phyloP scores from a whole-genome alignment of 371 early-diverging fungal species.

The Lichtheimia hyalospora region DNA sequence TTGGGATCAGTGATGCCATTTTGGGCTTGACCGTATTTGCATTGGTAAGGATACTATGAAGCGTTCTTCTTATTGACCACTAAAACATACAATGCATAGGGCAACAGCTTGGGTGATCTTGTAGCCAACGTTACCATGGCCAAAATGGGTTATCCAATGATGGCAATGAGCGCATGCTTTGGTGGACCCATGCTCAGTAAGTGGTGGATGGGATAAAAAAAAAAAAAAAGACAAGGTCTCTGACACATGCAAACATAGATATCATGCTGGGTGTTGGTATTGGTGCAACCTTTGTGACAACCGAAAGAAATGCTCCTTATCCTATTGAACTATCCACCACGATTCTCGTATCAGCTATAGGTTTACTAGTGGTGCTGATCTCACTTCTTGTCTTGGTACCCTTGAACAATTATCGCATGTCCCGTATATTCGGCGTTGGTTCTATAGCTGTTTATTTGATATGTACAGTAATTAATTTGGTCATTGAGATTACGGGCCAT shows the following conservation, averaged over 20 bases:
- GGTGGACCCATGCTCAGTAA: slow-evolving; percentile 82
- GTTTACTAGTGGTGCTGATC: slow-evolving; percentile 46
- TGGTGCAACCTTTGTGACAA: slow-evolving; percentile 60
- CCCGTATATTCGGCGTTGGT: slow-evolving; percentile 48
- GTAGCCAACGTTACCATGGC: slow-evolving; percentile 86
- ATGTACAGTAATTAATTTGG: slow-evolving; percentile 52
- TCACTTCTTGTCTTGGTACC: slow-evolving; percentile 55
- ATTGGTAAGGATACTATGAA: slow-evolving; percentile 53
- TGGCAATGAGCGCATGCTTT: slow-evolving; percentile 87
- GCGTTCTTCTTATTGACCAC: too few relatives aligned
- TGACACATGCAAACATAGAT: slow-evolving; percentile 34
- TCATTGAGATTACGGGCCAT: slow-evolving; percentile 40
- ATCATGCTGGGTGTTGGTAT: slow-evolving; percentile 77
- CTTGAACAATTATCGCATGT: slow-evolving; percentile 50
- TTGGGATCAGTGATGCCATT: slow-evolving; percentile 77
- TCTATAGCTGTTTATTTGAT: slow-evolving; percentile 53
- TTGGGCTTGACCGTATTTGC: slow-evolving; percentile 84
- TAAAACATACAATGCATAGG: too few relatives aligned
- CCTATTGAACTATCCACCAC: slow-evolving; percentile 51
- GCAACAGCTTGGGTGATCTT: slow-evolving; percentile 85
- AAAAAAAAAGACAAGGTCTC: too few relatives aligned
- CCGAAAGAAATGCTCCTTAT: slow-evolving; percentile 42
- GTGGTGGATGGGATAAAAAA: slow-evolving; percentile 11
- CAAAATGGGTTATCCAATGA: slow-evolving; percentile 77
- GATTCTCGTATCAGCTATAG: slow-evolving; percentile 53